Conservation (phyloP, 163 green algal species). For the Coccomyxa subellipsoidea region DNA sequence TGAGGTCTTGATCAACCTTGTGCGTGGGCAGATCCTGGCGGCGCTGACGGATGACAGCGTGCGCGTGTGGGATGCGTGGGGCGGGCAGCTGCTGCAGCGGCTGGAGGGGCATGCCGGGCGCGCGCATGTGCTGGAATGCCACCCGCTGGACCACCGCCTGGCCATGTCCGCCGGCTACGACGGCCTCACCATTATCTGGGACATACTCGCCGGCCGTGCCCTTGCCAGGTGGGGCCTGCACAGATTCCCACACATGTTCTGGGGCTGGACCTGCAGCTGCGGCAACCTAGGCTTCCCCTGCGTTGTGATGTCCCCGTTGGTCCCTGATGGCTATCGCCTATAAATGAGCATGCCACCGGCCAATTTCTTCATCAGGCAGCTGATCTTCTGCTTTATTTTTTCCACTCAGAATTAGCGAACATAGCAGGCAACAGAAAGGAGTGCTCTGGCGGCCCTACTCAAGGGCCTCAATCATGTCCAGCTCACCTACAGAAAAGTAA, state of each 20-base stretch:
- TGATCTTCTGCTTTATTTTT: background rate
- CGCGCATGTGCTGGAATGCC: constrained; percentile 62
- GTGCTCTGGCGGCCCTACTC: background rate
- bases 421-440: background rate
- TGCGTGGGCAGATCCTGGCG: constrained; percentile 17
- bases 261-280: too few species aligned
- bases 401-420: too few species aligned
- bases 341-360: too few species aligned
- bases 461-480: too few species aligned
- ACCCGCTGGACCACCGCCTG: constrained; percentile 59
- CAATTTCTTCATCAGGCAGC: too few species aligned
- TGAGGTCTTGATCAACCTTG: too few species aligned
- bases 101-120: constrained; percentile 33
- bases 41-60: constrained; percentile 56
- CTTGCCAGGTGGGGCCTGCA: constrained; percentile 35
- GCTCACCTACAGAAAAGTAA: too few species aligned
- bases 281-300: too few species aligned
- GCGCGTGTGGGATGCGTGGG: constrained; percentile 46
- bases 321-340: too few species aligned
- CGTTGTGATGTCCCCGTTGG: too few species aligned
- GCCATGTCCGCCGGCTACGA: constrained; percentile 70
- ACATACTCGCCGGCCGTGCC: constrained; percentile 36
- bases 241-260: background rate
- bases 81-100: constrained; percentile 33
- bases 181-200: constrained; percentile 56